These are phyloP conservation scores for Chrysoporthe deuterocubensis DNA, from an alignment of 2,329 filamentous ascomycete species.

Conservation along the genomic window DNA sequence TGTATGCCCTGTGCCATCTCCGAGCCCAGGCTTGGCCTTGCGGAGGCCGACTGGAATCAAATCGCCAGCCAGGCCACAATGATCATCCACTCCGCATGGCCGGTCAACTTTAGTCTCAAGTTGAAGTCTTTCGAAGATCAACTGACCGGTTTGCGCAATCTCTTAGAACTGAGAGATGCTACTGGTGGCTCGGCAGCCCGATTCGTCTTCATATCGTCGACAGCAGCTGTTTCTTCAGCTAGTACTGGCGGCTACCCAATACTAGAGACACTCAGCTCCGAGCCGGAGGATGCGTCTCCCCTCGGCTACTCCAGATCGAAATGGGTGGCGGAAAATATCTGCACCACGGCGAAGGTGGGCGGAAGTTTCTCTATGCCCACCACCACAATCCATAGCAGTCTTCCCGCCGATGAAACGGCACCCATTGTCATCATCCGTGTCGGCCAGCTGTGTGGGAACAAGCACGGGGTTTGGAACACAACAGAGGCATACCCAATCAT, in stretches of 20 bases:
- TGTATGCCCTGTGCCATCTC: slow-evolving; percentile 54
- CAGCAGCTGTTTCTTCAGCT: slow-evolving; percentile 28
- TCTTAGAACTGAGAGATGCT: slow-evolving; percentile 38
- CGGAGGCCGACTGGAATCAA: slow-evolving; percentile 42
- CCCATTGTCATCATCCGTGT: slow-evolving; percentile 46
- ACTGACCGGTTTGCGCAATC: slow-evolving; percentile 51
- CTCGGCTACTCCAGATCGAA: slow-evolving; percentile 61
- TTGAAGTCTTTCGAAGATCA: slow-evolving; percentile 52
- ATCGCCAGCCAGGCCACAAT: slow-evolving; percentile 49
- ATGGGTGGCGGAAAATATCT: slow-evolving; percentile 63
- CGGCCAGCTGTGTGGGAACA: slow-evolving; percentile 50
- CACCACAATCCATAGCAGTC: slow-evolving; percentile 28
- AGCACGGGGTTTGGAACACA: slow-evolving; percentile 49
- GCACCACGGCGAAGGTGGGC: slow-evolving; percentile 41
- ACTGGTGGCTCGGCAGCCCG: slow-evolving; percentile 23
- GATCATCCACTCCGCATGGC: slow-evolving; percentile 57
- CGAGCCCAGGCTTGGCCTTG: slow-evolving; percentile 52
- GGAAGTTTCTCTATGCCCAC: slow-evolving; percentile 7
- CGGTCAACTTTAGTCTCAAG: slow-evolving; percentile 58
- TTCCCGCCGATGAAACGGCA: slow-evolving; percentile 31
- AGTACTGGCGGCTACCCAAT: slow-evolving; percentile 34
- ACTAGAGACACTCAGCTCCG: slow-evolving; percentile 44
- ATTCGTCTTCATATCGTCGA: slow-evolving; percentile 37
- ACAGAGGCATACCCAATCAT: slow-evolving; percentile 55
- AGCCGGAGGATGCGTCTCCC: slow-evolving; percentile 48